Evolutionary conservation across 2,329 filamentous ascomycete species (phyloP).

Genomic region (Fusarium sp.): DNA sequence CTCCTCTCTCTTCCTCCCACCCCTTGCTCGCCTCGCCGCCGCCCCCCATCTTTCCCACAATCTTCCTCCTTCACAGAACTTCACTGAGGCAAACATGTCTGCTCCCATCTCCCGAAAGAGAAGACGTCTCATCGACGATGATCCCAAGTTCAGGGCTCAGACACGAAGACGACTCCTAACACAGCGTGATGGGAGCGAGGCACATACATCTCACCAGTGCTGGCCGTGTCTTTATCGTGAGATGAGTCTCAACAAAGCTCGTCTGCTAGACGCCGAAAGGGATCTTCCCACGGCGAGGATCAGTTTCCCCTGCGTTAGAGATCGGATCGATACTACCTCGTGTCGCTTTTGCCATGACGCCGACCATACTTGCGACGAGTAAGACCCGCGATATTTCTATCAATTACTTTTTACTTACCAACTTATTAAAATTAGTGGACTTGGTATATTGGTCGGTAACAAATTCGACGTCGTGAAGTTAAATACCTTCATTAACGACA

Average conservation of each 20-base stretch:
- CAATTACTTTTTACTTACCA: not conserved
- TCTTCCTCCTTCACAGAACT: not conserved
- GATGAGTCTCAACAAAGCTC: not conserved
- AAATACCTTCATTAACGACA: not conserved
- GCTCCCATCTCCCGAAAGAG: not conserved
- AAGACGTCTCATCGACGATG: not conserved
- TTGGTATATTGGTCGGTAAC: not conserved
- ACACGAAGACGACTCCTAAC: not conserved
- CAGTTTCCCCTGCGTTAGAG: not conserved
- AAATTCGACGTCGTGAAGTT: not conserved
- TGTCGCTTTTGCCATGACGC: not conserved
- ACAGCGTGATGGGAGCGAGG: not conserved
- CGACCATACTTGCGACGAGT: not conserved
- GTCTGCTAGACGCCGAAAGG: accelerated
- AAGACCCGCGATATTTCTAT: not conserved
- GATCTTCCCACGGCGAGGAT: not conserved
- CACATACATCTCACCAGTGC: not conserved
- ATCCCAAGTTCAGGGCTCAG: not conserved
- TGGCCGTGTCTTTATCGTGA: not conserved
- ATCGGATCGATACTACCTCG: not conserved
- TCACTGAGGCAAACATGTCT: not conserved
- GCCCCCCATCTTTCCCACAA: not conserved
- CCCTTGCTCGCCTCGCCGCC: not conserved
- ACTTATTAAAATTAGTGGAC: not conserved
- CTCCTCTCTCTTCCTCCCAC: not conserved